Percentiles rank a stretch among this genome's conserved stretches.
phyloP scores from a whole-genome alignment of 148 eudicot species.

The Simmondsia chinensis region DNA sequence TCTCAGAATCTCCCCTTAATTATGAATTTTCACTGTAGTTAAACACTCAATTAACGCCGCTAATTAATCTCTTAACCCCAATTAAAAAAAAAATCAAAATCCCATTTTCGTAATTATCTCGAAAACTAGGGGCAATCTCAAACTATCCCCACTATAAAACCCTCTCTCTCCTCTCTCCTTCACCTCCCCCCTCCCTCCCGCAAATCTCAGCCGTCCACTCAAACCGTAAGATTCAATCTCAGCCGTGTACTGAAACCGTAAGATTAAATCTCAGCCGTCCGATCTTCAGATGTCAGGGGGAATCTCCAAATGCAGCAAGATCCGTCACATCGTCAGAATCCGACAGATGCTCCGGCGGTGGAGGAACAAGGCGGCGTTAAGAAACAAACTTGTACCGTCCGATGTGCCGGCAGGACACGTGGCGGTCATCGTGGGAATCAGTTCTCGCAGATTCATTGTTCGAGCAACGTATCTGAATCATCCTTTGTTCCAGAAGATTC shows the following conservation, averaged over 20 bases:
- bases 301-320: slow-evolving; percentile 38
- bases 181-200: slow-evolving; percentile 3
- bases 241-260: neutral
- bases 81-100: no score
- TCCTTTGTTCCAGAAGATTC: slow-evolving; percentile 21
- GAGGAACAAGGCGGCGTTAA: slow-evolving; percentile 50
- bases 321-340: slow-evolving; percentile 67
- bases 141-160: slow-evolving; percentile 4
- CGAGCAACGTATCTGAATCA: slow-evolving; percentile 34
- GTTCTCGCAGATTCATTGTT: slow-evolving; percentile 22
- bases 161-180: neutral
- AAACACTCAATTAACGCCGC: no score
- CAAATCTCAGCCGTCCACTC: slow-evolving; percentile 1
- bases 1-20: no score
- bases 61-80: no score
- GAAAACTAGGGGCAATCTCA: slow-evolving; percentile 5
- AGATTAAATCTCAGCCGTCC: no score
- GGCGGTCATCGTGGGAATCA: slow-evolving; percentile 26
- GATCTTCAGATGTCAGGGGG: slow-evolving; percentile 25
- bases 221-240: neutral
- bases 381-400: slow-evolving; percentile 15
- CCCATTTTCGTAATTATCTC: slow-evolving; percentile 6
- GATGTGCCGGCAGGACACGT: slow-evolving; percentile 48
- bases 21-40: no score
- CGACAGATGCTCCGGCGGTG: slow-evolving; percentile 59